These are phyloP conservation scores for Phaseolus lunatus DNA, from an alignment of 306 rosid genomes.

Conservation along the genomic window DNA sequence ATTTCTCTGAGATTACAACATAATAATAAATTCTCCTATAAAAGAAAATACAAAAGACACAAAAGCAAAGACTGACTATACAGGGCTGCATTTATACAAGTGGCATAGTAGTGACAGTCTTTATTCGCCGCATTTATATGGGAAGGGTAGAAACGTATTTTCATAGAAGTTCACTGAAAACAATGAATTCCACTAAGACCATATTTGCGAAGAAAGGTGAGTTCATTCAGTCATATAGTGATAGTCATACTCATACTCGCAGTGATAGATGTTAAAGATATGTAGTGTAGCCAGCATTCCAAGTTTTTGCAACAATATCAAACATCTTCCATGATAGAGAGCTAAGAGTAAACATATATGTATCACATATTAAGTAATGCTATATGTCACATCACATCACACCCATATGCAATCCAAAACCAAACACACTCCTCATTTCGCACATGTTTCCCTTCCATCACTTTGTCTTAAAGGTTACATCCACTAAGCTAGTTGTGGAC, in stretches of 20 bases:
- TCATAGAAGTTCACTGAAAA: background rate
- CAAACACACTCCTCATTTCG: constrained; percentile 43
- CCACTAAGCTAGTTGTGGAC: constrained; percentile 51
- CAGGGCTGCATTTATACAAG: too few species aligned
- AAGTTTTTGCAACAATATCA: constrained; percentile 39
- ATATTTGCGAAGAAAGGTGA: constrained; percentile 30
- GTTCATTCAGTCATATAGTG: background rate
- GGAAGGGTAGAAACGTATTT: constrained; percentile 33
- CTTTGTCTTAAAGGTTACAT: constrained; percentile 42
- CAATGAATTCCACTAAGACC: constrained; percentile 40
- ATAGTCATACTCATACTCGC: too few species aligned
- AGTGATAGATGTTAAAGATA: constrained; percentile 16
- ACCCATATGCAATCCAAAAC: constrained; percentile 33
- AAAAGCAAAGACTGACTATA: too few species aligned
- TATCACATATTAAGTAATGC: constrained; percentile 37
- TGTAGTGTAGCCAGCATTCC: constrained; percentile 23
- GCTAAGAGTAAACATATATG: constrained; percentile 22
- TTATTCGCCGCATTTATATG: constrained; percentile 47
- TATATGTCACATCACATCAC: constrained; percentile 44
- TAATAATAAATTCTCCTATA: too few species aligned
- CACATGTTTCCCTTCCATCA: constrained; percentile 46
- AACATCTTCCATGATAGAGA: constrained; percentile 27
- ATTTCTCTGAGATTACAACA: too few species aligned
- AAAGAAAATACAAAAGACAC: too few species aligned
- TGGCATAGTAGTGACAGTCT: constrained; percentile 4